Evolutionary conservation across 805 yeast genomes (phyloP).

Genomic region (Grigorovia jiainica): DNA sequence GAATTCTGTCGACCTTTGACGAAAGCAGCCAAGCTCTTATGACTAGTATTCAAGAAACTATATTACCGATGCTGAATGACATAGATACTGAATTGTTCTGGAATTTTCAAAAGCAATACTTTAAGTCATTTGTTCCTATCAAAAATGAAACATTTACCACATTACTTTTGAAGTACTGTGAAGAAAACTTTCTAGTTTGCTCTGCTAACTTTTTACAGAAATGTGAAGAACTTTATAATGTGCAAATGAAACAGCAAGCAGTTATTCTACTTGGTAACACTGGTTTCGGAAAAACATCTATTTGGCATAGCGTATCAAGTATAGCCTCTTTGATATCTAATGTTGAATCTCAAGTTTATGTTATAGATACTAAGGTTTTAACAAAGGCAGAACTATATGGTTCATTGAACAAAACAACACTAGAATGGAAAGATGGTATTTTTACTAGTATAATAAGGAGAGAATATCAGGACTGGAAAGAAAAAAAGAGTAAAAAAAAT

Average conservation of each 20-base stretch:
- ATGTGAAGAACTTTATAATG: constrained; percentile 49
- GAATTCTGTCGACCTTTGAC: constrained; percentile 20
- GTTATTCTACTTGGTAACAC: constrained; percentile 70
- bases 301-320: constrained; percentile 40
- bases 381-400: constrained; percentile 64
- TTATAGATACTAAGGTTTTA: constrained; percentile 69
- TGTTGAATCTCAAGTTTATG: constrained; percentile 22
- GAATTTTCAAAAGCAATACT: not conserved
- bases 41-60: constrained; percentile 17
- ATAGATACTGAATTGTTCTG: constrained; percentile 40
- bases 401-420: constrained; percentile 55
- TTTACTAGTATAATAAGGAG: constrained; percentile 1
- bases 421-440: constrained; percentile 91
- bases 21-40: constrained; percentile 1
- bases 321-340: constrained; percentile 34
- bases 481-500: constrained; percentile 35
- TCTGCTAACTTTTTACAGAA: constrained; percentile 43
- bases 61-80: constrained; percentile 57
- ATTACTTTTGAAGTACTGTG: constrained; percentile 25
- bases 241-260: constrained; percentile 63
- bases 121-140: not conserved
- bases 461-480: not conserved
- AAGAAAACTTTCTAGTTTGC: constrained; percentile 24
- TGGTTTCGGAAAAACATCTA: constrained; percentile 62
- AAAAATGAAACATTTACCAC: constrained; percentile 8